Base-by-base conservation (phyloP, 2,329 filamentous ascomycete genomes). In the Cladophialophora bantiana region DNA sequence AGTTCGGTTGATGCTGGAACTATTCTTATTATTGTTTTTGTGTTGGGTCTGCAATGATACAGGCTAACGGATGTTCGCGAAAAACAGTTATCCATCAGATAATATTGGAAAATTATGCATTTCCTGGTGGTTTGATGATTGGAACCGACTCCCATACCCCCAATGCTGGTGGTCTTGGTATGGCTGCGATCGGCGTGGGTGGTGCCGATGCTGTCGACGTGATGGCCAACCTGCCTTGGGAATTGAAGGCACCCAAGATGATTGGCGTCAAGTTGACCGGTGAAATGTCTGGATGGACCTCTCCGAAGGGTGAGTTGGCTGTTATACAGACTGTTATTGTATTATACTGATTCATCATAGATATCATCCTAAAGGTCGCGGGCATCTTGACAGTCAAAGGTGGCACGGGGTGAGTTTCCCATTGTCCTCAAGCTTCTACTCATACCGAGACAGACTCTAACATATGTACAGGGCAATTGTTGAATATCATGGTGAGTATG, bases 81-180 rank as follows among this genome's bases (percentile, higher is more conserved):
- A 26, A 26, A 26, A 26, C 26, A 26, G 26, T 98, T 80, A 99
- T 99, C 76, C 95, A 99, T 85, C 95, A 98, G 86, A 98, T 98
- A 78, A 83, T 98, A 71, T 88, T 98, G 67, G 95, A 99, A 85
- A 98, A 98, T 87, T 98, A 98, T 81, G 94, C 94, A 80, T 98
- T 98, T 90, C 95, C 95, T 72, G 95, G 95, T 87, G 94, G 90
- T 88, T 88, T 99, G 67, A 89, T 99, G 78, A 98, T 98, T 78
- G 95, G 95, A 80, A 98, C 94, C 74, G 94, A 98, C 81, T 97
- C 93, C 65, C 95, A 99, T 85, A 98, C 95, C 67, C 94, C 94
- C 77, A 99, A 99, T 79, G 94, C 88, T 77, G 94, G 94, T 86
- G 68, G 68, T 67, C 90, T 98, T 66, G 94, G 93, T 80, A 96